Evolutionary conservation across 2,329 filamentous ascomycete species (phyloP).

Genomic region (Paraphoma chrysanthemicola): DNA sequence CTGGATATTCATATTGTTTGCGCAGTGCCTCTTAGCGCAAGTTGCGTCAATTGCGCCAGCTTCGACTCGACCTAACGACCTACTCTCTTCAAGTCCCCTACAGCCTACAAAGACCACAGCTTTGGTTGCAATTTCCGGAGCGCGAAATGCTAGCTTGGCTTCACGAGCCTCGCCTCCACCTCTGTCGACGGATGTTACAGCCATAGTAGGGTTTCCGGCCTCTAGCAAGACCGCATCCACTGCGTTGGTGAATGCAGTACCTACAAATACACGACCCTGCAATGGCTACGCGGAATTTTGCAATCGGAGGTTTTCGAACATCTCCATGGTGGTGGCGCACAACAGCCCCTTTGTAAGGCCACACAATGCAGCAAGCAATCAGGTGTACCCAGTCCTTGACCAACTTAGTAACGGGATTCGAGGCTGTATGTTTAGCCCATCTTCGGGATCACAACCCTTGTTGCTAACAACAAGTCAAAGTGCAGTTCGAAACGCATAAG

Average conservation of each 20-base stretch:
- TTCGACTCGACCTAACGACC: background rate
- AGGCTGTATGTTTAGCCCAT: conserved; percentile 34
- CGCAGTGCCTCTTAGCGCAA: background rate
- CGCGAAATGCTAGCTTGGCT: conserved; percentile 19
- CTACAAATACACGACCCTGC: conserved; percentile 40
- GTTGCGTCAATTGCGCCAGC: background rate
- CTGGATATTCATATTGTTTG: background rate
- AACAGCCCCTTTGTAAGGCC: conserved; percentile 43
- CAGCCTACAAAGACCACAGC: background rate
- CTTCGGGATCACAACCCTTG: background rate
- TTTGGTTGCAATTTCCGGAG: conserved; percentile 4
- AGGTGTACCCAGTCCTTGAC: conserved; percentile 31
- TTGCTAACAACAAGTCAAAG: conserved; percentile 37
- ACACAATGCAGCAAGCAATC: conserved; percentile 44
- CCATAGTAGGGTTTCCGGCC: conserved; percentile 23
- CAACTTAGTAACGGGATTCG: conserved; percentile 47
- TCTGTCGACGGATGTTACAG: conserved; percentile 20
- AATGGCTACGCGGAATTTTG: conserved; percentile 47
- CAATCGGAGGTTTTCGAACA: conserved; percentile 40
- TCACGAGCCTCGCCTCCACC: conserved; percentile 11
- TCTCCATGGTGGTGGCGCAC: conserved; percentile 46
- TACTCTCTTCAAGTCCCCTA: background rate
- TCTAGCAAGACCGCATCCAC: conserved; percentile 15
- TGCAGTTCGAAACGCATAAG: conserved; percentile 67
- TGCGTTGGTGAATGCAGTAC: conserved; percentile 14